A percentile compares a stretch with the other conserved stretches of the same genome.
Conservation (phyloP, 148 eudicot genomes). For the Chenopodium berlandieri region DNA sequence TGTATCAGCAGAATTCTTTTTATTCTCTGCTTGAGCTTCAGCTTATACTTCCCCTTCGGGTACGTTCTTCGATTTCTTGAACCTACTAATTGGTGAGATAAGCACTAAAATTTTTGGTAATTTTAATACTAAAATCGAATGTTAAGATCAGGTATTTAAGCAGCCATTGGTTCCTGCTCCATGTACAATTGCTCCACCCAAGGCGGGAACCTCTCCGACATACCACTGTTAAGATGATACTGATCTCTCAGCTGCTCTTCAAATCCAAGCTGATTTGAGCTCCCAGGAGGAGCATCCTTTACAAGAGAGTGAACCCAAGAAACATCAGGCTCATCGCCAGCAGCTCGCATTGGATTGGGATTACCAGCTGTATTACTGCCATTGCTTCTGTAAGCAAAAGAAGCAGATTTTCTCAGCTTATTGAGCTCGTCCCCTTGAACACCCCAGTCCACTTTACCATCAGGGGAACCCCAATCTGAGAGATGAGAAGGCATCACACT, state of each 20-base stretch:
- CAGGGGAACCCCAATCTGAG: slow-evolving; percentile 80
- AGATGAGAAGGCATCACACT: slow-evolving; percentile 30
- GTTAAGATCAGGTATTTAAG: slow-evolving; percentile 30
- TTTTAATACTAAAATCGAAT: slow-evolving; percentile 6
- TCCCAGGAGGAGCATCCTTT: slow-evolving; percentile 44
- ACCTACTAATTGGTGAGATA: slow-evolving; percentile 4
- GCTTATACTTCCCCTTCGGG: slow-evolving; percentile 24
- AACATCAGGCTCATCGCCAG: slow-evolving; percentile 41
- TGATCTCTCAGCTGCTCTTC: slow-evolving; percentile 41
- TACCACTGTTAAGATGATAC: slow-evolving; percentile 36
- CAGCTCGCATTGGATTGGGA: slow-evolving; percentile 9
- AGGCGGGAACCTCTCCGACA: slow-evolving; percentile 47
- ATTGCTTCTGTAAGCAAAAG: slow-evolving; percentile 65
- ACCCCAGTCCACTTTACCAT: slow-evolving; percentile 85
- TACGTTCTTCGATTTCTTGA: slow-evolving; percentile 13
- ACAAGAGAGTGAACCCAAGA: slow-evolving; percentile 58
- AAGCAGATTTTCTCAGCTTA: slow-evolving; percentile 80
- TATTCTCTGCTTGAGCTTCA: slow-evolving; percentile 20
- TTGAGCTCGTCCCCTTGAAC: slow-evolving; percentile 75
- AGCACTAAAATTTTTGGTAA: slow-evolving; percentile 16
- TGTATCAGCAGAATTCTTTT: slow-evolving; percentile 28
- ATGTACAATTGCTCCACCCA: slow-evolving; percentile 73
- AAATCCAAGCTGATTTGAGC: slow-evolving; percentile 28
- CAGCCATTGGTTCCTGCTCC: slow-evolving; percentile 82
- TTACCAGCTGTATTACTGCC: slow-evolving; percentile 21